phyloP scores from a whole-genome alignment of 768 basidiomycete species.

The Boletus pseudopeckii region DNA sequence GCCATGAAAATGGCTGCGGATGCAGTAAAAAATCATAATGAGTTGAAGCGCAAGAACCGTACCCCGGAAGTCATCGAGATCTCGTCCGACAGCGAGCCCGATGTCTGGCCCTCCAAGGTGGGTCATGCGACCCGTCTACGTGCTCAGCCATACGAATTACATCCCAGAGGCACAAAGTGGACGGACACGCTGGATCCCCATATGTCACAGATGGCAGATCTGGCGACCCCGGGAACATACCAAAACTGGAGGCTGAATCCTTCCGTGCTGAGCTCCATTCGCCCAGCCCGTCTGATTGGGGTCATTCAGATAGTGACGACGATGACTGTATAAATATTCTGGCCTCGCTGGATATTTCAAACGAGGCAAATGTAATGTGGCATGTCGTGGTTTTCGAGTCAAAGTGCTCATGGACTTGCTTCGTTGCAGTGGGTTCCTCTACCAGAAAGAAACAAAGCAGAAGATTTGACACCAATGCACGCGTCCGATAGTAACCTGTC shows the following conservation, averaged over 20 bases:
- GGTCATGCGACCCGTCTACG: background rate
- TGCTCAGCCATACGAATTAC: background rate
- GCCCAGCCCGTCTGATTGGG: background rate
- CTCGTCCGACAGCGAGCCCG: conserved; percentile 31
- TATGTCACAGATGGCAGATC: background rate
- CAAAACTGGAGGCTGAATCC: conserved; percentile 4
- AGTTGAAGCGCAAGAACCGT: conserved; percentile 24
- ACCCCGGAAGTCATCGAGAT: conserved; percentile 21
- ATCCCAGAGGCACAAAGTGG: conserved; percentile 23
- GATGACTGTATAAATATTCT: conserved; percentile 22
- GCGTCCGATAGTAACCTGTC: background rate
- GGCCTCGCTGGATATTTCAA: conserved; percentile 30
- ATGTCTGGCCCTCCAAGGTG: conserved; percentile 21
- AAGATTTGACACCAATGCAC: conserved; percentile 25
- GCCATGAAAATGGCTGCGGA: conserved; percentile 16
- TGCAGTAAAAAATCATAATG: conserved; percentile 1
- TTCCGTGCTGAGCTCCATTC: conserved; percentile 2
- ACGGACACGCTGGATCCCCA: background rate
- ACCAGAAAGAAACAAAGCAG: conserved; percentile 30
- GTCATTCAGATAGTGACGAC: conserved; percentile 12
- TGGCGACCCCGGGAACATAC: background rate
- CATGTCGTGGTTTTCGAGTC: background rate
- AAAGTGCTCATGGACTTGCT: conserved; percentile 1
- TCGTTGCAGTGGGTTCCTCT: conserved; percentile 24
- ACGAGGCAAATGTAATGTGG: conserved; percentile 27